Base-by-base conservation (phyloP, 768 basidiomycete genomes). In the Lactarius akahatsu region DNA sequence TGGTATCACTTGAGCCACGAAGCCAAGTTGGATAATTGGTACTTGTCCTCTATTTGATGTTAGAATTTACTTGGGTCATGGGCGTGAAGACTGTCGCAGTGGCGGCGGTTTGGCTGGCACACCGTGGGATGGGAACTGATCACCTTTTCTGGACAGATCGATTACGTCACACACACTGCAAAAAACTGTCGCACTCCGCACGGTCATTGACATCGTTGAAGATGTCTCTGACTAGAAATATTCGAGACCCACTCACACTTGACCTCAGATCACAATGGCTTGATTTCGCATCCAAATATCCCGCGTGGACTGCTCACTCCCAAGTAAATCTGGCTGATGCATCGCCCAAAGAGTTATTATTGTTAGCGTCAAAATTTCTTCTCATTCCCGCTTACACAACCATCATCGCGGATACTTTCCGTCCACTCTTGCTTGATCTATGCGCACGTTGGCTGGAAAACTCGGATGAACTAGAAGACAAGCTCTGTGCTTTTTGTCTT, bases 371-470 rank as follows among this genome's bases (percentile, higher is more conserved):
- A 6, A 73, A 77, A 36, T 76, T 91, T 9, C 80, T 94, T 16
- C 78, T 84, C 0, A 73, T 80, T 20, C 88, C 91, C 10, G 80
- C 85, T 13, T 81, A 89, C 52, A 93, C 93, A 0, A 72, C 82
- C 36, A 72, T 78, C 15, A 80, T 98, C 66, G 85, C 90, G 23
- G 79, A 78, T 7, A 69, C 83, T 13, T 98, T 91, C 77, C 79
- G 90, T 67, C 95, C 96, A 4, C 76, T 98, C 61, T 75, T 94
- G 45, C 71, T 90, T 32, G 91, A 96, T 75, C 77, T 98, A 30
- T 88, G 88, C 72, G 90, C 90, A 4, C 77, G 91, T 72, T 97
- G 93, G 94, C 73, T 96, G 50, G 78, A 88, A n/a, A 77, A 80
- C 23, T 71, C 80, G 43, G 76, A 82, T 50, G 77, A 81, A 65